These are phyloP conservation scores for Pythium aristosporum DNA, from an alignment of 352 stramenopile genomes.

Conservation along the genomic window DNA sequence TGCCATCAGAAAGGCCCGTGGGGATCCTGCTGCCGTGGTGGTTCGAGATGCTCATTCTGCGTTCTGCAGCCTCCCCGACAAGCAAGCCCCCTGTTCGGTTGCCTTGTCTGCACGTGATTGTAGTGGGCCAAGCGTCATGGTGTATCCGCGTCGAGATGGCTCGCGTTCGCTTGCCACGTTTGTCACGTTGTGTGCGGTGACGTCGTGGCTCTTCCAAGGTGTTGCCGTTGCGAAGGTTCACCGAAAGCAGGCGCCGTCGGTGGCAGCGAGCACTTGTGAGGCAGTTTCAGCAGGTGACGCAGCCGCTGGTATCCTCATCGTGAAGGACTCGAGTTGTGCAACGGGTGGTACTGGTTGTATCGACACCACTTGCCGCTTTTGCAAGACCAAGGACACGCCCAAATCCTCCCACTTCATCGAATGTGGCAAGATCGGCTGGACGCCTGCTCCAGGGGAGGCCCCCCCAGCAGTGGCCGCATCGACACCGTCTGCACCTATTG, in stretches of 20 bases:
- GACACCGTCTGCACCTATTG: background rate
- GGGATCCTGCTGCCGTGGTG: background rate
- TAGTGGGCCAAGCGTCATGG: conserved; percentile 8
- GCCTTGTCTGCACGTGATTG: conserved; percentile 5
- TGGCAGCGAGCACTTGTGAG: background rate
- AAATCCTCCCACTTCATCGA: conserved; percentile 12
- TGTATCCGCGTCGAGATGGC: conserved; percentile 21
- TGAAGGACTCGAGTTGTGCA: background rate
- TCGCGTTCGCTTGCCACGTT: conserved; percentile 22
- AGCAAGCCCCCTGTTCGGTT: conserved; percentile 5
- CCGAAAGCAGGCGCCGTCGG: background rate
- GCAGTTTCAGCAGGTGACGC: conserved; percentile 10
- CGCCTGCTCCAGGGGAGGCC: background rate
- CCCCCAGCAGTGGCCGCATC: background rate
- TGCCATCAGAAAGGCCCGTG: background rate
- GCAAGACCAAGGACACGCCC: conserved; percentile 20
- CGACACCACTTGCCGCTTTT: conserved; percentile 22
- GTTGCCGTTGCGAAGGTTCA: conserved; percentile 1
- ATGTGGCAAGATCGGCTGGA: background rate
- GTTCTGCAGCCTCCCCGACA: conserved; percentile 18
- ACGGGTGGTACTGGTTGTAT: conserved; percentile 28
- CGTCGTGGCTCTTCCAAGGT: conserved; percentile 10
- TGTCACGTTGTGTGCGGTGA: conserved; percentile 18
- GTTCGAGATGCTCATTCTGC: conserved; percentile 9
- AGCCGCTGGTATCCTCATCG: background rate